Evolutionary conservation across 495 filamentous ascomycete genomes (phyloP), one percentile per base, ranked within the genome.

Genomic region (Talaromyces nanjingensis): DNA sequence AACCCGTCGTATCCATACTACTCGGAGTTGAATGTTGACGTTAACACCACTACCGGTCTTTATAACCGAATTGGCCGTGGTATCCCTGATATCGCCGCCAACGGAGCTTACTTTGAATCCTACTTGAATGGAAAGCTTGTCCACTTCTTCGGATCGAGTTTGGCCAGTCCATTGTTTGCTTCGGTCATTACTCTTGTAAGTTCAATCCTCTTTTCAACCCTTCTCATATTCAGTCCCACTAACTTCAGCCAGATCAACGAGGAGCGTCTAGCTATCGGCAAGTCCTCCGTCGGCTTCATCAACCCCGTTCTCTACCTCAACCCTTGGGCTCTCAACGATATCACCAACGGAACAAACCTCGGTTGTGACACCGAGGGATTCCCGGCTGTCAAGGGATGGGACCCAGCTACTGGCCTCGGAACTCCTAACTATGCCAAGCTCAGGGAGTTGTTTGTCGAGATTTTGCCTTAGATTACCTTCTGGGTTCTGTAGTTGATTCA

Each of bases 341-440:
- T 86, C 27, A 76, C 72, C 5, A 70, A 74, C 34, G 82, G 82
- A 0, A 71, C 64, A 1, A 83, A 80, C 62, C 69, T 69, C 5
- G 82, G 81, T 4, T 84, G 83, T 70, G 76, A 69, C 3, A 79
- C 76, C 0, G 47, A 77, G 18, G 84, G 83, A 3, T 87, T 86
- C 65, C 60, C 66, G 6, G 81, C 82, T 29, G 75, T 75, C 20
- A 54, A 66, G 18, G 80, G 79, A 4, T 82, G 80, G 78, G 80
- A 82, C 64, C 78, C 78, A 6, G 76, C 79, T 1, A 80, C 79
- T 54, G 79, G 79, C 2, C 67, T 81, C 18, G 79, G 79, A 47
- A 76, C 76, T 1, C 79, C 79, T 5, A 55, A 78, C 60, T 81
- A 79, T 62, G 64, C 71, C 61, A 69, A 65, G 59, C 59, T 82